Evolutionary conservation across 2,329 filamentous ascomycete species (phyloP).

Genomic region (Alternaria longipes): DNA sequence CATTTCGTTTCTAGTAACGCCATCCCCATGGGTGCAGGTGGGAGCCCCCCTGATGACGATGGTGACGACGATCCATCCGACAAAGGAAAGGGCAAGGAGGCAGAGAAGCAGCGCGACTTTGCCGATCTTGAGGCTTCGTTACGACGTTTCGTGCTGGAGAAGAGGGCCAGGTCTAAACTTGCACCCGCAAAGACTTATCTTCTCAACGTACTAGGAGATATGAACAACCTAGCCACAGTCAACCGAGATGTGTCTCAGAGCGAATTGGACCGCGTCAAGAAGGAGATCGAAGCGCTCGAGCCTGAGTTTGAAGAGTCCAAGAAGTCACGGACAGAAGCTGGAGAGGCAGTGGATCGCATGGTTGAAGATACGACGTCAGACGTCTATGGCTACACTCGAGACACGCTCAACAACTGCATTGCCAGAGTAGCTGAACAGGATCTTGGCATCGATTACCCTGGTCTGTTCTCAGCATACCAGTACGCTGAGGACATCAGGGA

Average conservation of each 20-base stretch:
- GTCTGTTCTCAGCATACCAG: constrained; percentile 83
- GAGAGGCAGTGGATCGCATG: constrained; percentile 79
- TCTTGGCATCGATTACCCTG: constrained; percentile 86
- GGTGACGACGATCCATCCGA: constrained; percentile 57
- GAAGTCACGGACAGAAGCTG: constrained; percentile 80
- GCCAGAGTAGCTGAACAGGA: constrained; percentile 77
- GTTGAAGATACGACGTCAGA: constrained; percentile 87
- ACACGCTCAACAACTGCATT: constrained; percentile 79
- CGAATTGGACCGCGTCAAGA: constrained; percentile 83
- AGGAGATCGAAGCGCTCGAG: constrained; percentile 82
- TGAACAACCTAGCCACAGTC: constrained; percentile 82
- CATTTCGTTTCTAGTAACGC: constrained; percentile 99
- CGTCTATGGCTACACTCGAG: constrained; percentile 84
- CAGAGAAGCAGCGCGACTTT: constrained; percentile 89
- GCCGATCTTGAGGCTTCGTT: constrained; percentile 88
- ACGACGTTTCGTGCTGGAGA: constrained; percentile 92
- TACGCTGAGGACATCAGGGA: constrained; percentile 93
- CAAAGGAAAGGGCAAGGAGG: constrained; percentile 71
- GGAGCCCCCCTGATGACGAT: constrained; percentile 48
- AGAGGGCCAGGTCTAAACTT: constrained; percentile 92
- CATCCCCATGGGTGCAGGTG: constrained; percentile 71
- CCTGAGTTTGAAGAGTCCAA: constrained; percentile 85
- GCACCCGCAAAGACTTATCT: constrained; percentile 96
- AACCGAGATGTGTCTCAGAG: constrained; percentile 87
- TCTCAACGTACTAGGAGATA: constrained; percentile 88